Conservation (phyloP, 2,329 filamentous ascomycete genomes). For the Sporothrix pallida region DNA sequence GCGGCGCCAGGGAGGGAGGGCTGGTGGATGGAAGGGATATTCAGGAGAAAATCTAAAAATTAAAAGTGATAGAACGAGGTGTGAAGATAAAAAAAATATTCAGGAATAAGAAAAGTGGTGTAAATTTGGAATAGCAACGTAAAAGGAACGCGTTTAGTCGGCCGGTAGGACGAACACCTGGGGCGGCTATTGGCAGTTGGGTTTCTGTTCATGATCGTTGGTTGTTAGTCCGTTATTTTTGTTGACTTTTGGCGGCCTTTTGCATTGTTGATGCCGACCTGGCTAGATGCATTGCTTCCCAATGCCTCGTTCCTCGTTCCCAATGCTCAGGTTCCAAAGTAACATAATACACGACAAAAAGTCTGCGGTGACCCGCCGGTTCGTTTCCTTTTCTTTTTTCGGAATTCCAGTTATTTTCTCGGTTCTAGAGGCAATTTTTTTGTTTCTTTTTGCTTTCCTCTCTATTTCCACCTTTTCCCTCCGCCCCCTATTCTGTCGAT, state of each 20-base stretch:
- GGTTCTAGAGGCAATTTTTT: neutral
- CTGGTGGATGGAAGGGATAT: neutral
- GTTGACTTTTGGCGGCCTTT: neutral
- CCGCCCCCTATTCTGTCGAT: constrained; percentile 4
- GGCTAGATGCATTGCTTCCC: constrained; percentile 10
- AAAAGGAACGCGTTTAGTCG: neutral
- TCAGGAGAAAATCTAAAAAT: neutral
- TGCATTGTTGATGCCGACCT: constrained; percentile 9
- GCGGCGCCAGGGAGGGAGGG: neutral
- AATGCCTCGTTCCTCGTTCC: neutral
- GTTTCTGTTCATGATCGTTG: neutral
- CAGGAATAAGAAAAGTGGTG: neutral
- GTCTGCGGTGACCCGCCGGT: neutral
- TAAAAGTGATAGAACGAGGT: neutral
- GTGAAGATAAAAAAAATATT: neutral
- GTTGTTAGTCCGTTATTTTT: neutral
- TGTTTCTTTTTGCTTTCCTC: neutral
- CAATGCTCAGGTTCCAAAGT: neutral
- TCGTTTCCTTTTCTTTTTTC: constrained; percentile 10
- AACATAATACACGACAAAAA: constrained; percentile 6
- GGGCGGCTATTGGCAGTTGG: constrained; percentile 17
- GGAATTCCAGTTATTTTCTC: neutral
- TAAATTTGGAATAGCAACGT: neutral
- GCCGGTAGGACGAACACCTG: constrained; percentile 23
- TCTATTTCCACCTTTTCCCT: neutral